Evolutionary conservation across 371 early-diverging fungal genomes (phyloP), one percentile per base, ranked within the genome.

Genomic region (Rhizomucor pusillus): DNA sequence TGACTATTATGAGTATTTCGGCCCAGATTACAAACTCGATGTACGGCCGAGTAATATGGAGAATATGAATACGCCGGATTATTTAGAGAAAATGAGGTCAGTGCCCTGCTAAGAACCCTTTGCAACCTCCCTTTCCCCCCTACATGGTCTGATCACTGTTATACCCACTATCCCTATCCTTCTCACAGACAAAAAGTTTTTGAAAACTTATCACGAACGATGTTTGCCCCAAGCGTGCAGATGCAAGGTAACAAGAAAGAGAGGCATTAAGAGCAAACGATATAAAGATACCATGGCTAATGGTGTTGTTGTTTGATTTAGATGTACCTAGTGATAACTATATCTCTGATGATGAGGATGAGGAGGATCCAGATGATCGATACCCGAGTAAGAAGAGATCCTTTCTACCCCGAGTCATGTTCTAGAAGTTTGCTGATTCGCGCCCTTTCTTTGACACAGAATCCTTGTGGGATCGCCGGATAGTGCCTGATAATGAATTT

Each of bases 31-130:
- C 69, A 84, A 85, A 50, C 76, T 99, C 16, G 94, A 95, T 48
- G 97, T 99, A 4, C 92, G 91, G 3, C 77, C 91, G 5, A 94
- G 87, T 67, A 96, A 96, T 56, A 99, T 98, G 98, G 93, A 92
- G 23, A 95, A 99, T 75, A 80, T 89, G 60, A 96, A 99, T 74
- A 86, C 90, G 0, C 78, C 81, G 10, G 90, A 95, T 56, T 97
- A 95, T 63, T 68, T 99, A 24, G 93, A 95, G n/a, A 87, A 85
- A 56, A 89, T 88, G 39, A 87, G 86, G 89, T 90, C 77, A 64
- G 75, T n/a, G n/a, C n/a, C n/a, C n/a, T n/a, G n/a, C n/a, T n/a
- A n/a, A n/a, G n/a, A n/a, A n/a, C n/a, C n/a, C n/a, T n/a, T n/a
- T n/a, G n/a, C n/a, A n/a, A n/a, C n/a, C n/a, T n/a, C n/a, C n/a